Conservation (phyloP, 2,329 filamentous ascomycete genomes). For the Ophiostoma fasciatum region DNA sequence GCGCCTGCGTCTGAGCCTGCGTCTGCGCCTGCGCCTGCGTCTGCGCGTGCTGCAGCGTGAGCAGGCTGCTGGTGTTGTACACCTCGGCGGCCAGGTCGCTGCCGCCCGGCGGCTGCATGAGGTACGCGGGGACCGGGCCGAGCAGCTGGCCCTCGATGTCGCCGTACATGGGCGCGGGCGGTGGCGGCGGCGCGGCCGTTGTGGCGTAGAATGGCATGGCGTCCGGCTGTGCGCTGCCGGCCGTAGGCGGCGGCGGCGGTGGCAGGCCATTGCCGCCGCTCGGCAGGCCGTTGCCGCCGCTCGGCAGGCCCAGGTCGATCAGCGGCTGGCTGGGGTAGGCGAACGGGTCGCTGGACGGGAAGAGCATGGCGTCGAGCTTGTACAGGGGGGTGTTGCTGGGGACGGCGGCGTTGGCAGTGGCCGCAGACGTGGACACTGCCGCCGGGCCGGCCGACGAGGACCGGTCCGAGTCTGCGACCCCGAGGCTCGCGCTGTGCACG, state of each 20-base stretch:
- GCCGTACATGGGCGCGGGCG: no score
- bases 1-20: slow-evolving; percentile 1
- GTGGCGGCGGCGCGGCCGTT: no score
- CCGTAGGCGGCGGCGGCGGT: neutral
- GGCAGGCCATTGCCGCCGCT: neutral
- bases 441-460: slow-evolving; percentile 1
- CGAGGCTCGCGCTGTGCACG: slow-evolving; percentile 4
- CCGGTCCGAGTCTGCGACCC: neutral
- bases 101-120: slow-evolving; percentile 8
- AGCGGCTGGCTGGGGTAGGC: slow-evolving; percentile 63
- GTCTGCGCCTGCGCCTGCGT: slow-evolving; percentile 5
- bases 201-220: slow-evolving; percentile 33
- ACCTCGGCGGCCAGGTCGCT: slow-evolving; percentile 9
- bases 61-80: slow-evolving; percentile 10
- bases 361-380: slow-evolving; percentile 67
- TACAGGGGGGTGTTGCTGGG: slow-evolving; percentile 34
- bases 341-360: slow-evolving; percentile 62
- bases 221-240: slow-evolving; percentile 9
- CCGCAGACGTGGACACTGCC: no score
- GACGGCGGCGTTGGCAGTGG: no score
- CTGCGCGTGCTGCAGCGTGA: slow-evolving; percentile 8
- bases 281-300: neutral
- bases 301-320: slow-evolving; percentile 32
- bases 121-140: slow-evolving; percentile 34
- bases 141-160: slow-evolving; percentile 62